These are phyloP conservation scores for Lasiodiplodia sp. DNA, from an alignment of 2,329 filamentous ascomycete species.

Conservation along the genomic window DNA sequence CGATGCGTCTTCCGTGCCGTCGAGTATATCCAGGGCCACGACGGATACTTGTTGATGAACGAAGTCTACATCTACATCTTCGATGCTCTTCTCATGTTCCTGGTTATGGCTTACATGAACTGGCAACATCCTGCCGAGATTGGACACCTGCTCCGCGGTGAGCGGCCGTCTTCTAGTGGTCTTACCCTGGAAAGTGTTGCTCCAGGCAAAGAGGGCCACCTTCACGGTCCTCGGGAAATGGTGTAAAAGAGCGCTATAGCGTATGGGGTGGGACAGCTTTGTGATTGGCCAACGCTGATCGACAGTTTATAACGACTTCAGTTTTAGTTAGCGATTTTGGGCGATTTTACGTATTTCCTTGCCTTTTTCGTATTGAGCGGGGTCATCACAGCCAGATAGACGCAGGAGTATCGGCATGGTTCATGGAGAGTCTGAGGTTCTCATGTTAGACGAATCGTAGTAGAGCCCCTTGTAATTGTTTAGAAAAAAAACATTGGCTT, in stretches of 20 bases:
- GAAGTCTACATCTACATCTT: conserved; percentile 58
- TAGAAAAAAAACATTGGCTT: background rate
- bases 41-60: conserved; percentile 53
- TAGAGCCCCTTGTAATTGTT: background rate
- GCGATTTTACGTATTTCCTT: background rate
- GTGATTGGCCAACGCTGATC: background rate
- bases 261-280: background rate
- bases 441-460: background rate
- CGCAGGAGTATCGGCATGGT: background rate
- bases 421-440: background rate
- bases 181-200: background rate
- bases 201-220: background rate
- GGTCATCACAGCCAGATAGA: background rate
- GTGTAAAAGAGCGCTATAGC: background rate
- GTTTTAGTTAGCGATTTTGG: background rate
- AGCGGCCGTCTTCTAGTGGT: background rate
- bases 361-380: background rate
- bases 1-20: conserved; percentile 57
- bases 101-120: conserved; percentile 52
- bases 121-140: conserved; percentile 46
- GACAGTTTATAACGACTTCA: background rate
- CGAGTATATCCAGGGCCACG: conserved; percentile 56
- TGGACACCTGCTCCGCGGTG: conserved; percentile 29
- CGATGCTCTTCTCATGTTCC: conserved; percentile 55
- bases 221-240: conserved; percentile 2